These are phyloP conservation scores for Brachypodium distachyon DNA, from an alignment of 202 grass and related monocot genomes.

Conservation along the genomic window DNA sequence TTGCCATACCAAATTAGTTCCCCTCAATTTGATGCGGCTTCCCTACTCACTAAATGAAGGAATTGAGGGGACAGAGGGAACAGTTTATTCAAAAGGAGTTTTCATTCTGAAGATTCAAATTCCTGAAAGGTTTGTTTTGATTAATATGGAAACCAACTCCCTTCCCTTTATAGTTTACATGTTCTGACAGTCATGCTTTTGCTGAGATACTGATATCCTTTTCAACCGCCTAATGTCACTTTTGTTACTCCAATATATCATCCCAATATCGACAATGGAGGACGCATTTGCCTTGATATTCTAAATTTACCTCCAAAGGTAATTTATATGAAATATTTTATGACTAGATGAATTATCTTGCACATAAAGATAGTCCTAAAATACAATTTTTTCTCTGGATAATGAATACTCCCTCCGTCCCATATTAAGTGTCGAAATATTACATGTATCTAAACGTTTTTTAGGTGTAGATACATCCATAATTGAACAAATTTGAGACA, in stretches of 20 bases:
- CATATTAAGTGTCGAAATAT: too few relatives aligned
- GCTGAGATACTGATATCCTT: slow-evolving; percentile 67
- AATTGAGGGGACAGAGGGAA: slow-evolving; percentile 65
- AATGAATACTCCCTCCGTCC: not conserved
- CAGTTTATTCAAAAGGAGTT: slow-evolving; percentile 69
- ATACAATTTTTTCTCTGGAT: slow-evolving; percentile 5
- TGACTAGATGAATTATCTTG: not conserved
- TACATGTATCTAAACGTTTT: too few relatives aligned
- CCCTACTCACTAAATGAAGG: slow-evolving; percentile 22
- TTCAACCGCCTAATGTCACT: slow-evolving; percentile 80
- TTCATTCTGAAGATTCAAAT: slow-evolving; percentile 84
- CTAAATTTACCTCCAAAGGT: slow-evolving; percentile 96
- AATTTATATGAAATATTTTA: not conserved
- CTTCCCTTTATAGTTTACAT: not conserved
- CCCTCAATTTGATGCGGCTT: slow-evolving; percentile 10
- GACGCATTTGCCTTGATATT: slow-evolving; percentile 95
- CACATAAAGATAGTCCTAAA: not conserved
- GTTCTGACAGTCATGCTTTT: slow-evolving; percentile 2
- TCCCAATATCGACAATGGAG: slow-evolving; percentile 91
- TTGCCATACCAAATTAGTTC: not conserved
- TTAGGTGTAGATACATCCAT: too few relatives aligned
- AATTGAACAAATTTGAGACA: too few relatives aligned
- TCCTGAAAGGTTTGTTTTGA: slow-evolving; percentile 54
- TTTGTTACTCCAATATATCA: slow-evolving; percentile 93
- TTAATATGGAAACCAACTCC: not conserved